A percentile compares a stretch with the other conserved stretches of the same genome.
Evolutionary conservation across 1,284 basidiomycete species (phyloP).

Genomic region (Ganoderma lingzhi): DNA sequence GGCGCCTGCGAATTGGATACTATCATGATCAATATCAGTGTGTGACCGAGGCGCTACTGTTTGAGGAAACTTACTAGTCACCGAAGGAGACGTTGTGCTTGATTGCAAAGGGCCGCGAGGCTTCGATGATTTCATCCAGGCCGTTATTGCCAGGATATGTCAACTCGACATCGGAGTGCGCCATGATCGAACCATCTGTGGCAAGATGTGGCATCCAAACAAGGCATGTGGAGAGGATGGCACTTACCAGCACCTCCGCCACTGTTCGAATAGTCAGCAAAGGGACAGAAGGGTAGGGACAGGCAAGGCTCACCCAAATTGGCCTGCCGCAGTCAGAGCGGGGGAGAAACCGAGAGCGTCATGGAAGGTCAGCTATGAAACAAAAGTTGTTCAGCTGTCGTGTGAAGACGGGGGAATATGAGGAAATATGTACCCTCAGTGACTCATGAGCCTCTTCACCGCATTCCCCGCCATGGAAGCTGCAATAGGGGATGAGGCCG

Average conservation of each 20-base stretch:
- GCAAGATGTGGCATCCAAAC: background rate
- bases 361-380: constrained; percentile 35
- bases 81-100: constrained; percentile 42
- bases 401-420: background rate
- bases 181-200: constrained; percentile 40
- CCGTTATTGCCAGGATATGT: constrained; percentile 38
- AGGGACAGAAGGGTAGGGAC: background rate
- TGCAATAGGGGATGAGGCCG: constrained; percentile 9
- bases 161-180: constrained; percentile 38
- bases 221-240: no score
- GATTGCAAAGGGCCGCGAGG: constrained; percentile 37
- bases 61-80: constrained; percentile 38
- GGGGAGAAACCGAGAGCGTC: constrained; percentile 38
- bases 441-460: constrained; percentile 23
- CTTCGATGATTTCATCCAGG: constrained; percentile 42
- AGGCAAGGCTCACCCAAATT: constrained; percentile 32
- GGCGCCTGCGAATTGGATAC: constrained; percentile 44
- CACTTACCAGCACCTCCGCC: constrained; percentile 39
- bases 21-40: constrained; percentile 15
- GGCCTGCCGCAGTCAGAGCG: constrained; percentile 31
- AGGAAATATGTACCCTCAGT: background rate
- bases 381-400: background rate
- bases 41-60: background rate
- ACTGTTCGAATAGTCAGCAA: constrained; percentile 22
- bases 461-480: constrained; percentile 36